Evolutionary conservation across 768 basidiomycete genomes (phyloP), one percentile per base, ranked within the genome.

Genomic region (Tulasnella sp.): DNA sequence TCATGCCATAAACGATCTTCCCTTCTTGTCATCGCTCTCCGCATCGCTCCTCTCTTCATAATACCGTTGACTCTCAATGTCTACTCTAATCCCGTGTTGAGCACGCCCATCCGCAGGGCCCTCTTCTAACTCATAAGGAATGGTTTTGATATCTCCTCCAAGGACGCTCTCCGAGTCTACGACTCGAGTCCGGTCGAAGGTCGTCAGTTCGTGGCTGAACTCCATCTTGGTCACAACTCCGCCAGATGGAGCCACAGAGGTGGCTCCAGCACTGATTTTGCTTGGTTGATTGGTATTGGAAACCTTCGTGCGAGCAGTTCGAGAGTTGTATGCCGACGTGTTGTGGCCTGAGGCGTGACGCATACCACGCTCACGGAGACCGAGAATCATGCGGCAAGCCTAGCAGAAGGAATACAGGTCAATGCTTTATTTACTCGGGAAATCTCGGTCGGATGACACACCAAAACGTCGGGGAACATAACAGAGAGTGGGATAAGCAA

Each of bases 1-100:
- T 58, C 54, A 74, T 29, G 45, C 52, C 45, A 74, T 36, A 52
- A 74, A 74, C 45, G 49, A 54, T 38, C 34, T 8, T 8, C 49
- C 73, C 73, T 68, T 76, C 72, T 73, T 73, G 19, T 76, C 75
- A 64, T 64, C 58, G 29, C 42, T 71, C 69, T 71, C 40, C 8
- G 8, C 68, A 42, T 42, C 40, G n/a, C 68, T 42, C 36, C 40
- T 42, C 68, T 70, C 68, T 39, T 72, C 71, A 25, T 72, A 72
- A 19, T 72, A 72, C 34, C 34, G 19, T 17, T 72, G 71, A 19
- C 71, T 72, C 71, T 72, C 71, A n/a, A 72, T 52, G 40, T 72
- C 71, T 14, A 72, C 49, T 1, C 71, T 15, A 52, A 72, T 72
- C n/a, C 71, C 71, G 8, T 42, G 40, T 34, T 38, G 31, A 42